phyloP scores from a whole-genome alignment of 2,329 filamentous ascomycete genomes.

The Simplicillium sp. region DNA sequence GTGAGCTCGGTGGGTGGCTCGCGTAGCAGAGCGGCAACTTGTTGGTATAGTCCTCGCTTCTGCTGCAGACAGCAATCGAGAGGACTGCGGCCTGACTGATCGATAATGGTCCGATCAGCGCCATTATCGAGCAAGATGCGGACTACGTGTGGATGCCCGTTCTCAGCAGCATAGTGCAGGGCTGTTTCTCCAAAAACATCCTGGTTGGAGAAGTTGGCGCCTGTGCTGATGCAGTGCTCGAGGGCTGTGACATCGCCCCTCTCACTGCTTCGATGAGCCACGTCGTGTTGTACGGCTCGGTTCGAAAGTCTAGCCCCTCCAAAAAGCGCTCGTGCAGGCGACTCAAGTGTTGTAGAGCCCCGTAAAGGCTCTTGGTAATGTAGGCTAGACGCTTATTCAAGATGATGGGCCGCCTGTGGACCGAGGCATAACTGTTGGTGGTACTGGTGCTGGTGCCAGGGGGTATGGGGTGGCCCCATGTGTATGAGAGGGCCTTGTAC shows the following conservation, averaged over 20 bases:
- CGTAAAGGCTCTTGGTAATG: constrained; percentile 6
- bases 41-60: no score
- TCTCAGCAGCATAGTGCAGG: constrained; percentile 6
- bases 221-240: constrained; percentile 3
- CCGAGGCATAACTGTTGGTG: constrained; percentile 3
- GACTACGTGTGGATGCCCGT: constrained; percentile 3
- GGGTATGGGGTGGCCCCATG: constrained; percentile 7
- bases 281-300: constrained; percentile 5
- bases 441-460: background rate
- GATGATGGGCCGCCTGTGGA: constrained; percentile 5
- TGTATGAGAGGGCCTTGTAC: constrained; percentile 8
- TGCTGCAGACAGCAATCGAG: no score
- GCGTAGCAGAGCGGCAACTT: no score
- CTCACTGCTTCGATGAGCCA: constrained; percentile 6
- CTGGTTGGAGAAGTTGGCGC: constrained; percentile 4
- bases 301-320: constrained; percentile 3
- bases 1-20: constrained; percentile 3
- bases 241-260: constrained; percentile 4
- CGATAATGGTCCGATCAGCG: no score
- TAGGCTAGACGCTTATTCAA: constrained; percentile 13
- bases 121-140: constrained; percentile 2
- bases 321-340: constrained; percentile 1
- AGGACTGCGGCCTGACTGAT: no score
- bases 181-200: constrained; percentile 6
- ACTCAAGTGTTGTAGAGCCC: constrained; percentile 3